Conservation (phyloP, 768 basidiomycete genomes). For the Pleurotus sapidus region DNA sequence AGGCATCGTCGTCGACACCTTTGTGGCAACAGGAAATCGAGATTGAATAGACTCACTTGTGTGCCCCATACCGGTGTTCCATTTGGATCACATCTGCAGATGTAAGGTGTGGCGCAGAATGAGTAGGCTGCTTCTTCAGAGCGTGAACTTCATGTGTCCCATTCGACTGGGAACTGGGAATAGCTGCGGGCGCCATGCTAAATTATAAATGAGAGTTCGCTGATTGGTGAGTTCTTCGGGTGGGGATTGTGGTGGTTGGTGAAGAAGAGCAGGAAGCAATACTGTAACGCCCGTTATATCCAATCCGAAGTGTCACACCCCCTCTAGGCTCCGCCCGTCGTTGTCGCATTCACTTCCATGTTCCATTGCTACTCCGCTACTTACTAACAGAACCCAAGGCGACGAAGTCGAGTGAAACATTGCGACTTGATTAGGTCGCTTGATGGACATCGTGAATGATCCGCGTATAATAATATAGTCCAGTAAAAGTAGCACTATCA, state of each 20-base stretch:
- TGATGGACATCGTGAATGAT: too few relatives aligned
- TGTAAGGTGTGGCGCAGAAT: slow-evolving; percentile 29
- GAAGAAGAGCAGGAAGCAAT: slow-evolving; percentile 3
- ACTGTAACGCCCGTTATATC: neutral
- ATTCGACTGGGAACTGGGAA: slow-evolving; percentile 10
- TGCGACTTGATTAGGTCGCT: too few relatives aligned
- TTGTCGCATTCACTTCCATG: slow-evolving; percentile 1
- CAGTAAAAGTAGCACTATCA: neutral
- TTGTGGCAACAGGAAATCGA: slow-evolving; percentile 6
- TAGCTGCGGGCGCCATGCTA: slow-evolving; percentile 8
- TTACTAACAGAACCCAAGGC: too few relatives aligned
- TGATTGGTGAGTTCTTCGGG: neutral
- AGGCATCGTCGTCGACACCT: neutral
- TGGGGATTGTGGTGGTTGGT: neutral
- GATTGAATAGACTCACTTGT: slow-evolving; percentile 65
- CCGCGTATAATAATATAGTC: too few relatives aligned
- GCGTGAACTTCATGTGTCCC: slow-evolving; percentile 12
- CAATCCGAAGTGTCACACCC: slow-evolving; percentile 8
- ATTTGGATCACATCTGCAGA: slow-evolving; percentile 75
- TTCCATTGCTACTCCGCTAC: neutral
- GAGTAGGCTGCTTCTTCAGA: slow-evolving; percentile 10
- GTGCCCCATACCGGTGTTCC: slow-evolving; percentile 81
- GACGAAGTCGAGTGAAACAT: too few relatives aligned
- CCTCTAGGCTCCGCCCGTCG: slow-evolving; percentile 16
- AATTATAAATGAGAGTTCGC: neutral